Conservation (phyloP, 306 rosid species). For the Inga leiocalycina region DNA sequence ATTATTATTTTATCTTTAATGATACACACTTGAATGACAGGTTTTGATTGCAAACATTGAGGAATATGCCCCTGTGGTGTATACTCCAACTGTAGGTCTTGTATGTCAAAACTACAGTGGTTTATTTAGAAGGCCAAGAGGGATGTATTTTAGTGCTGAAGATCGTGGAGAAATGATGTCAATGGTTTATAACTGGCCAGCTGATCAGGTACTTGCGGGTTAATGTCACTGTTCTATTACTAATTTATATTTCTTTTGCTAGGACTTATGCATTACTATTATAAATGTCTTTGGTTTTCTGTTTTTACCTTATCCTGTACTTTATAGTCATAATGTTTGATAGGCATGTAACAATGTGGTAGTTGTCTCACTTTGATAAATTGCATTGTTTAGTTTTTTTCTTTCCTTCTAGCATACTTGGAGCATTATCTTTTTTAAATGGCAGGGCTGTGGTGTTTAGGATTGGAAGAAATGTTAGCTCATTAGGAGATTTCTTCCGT, state of each 20-base stretch:
- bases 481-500: background rate
- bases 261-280: background rate
- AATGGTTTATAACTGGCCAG: slow-evolving; percentile 99
- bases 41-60: slow-evolving; percentile 91
- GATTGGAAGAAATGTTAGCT: background rate
- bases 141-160: slow-evolving; percentile 96
- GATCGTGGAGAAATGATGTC: slow-evolving; percentile 99
- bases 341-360: background rate
- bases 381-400: background rate
- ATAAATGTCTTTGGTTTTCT: background rate
- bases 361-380: background rate
- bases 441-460: background rate
- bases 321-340: background rate
- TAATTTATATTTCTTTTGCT: background rate
- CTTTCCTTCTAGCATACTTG: slow-evolving; percentile 8
- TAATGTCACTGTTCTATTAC: slow-evolving; percentile 5
- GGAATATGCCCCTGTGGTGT: slow-evolving; percentile 95
- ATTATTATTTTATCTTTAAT: slow-evolving; percentile 28
- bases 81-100: slow-evolving; percentile 98
- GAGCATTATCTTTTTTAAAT: background rate
- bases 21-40: slow-evolving; percentile 46
- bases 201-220: slow-evolving; percentile 77
- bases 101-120: slow-evolving; percentile 98
- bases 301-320: background rate
- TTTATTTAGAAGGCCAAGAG: slow-evolving; percentile 96